Conservation (phyloP, 192 early-diverging fungal species). For the Geosiphon pyriformis region DNA sequence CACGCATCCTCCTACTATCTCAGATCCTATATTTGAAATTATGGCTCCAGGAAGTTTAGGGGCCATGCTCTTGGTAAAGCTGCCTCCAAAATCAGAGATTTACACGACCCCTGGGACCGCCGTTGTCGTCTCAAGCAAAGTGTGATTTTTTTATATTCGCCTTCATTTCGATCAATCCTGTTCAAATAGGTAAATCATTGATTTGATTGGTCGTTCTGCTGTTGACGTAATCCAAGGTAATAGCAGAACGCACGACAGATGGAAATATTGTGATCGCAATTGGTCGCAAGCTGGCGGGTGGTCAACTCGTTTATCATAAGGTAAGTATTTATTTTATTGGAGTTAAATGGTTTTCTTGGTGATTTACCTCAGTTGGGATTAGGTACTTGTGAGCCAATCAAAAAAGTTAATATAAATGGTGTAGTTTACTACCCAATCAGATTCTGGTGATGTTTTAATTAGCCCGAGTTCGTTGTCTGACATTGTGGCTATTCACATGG, state of each 20-base stretch:
- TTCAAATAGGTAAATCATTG: neutral
- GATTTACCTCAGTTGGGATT: neutral
- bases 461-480: constrained; percentile 59
- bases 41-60: constrained; percentile 42
- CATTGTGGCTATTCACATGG: constrained; percentile 54
- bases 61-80: constrained; percentile 37
- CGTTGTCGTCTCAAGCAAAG: constrained; percentile 45
- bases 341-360: neutral
- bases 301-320: constrained; percentile 39
- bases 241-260: constrained; percentile 28
- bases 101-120: constrained; percentile 48
- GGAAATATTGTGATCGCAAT: constrained; percentile 28
- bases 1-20: constrained; percentile 36
- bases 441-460: constrained; percentile 61
- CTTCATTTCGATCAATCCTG: neutral
- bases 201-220: neutral
- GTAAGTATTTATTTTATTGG: constrained; percentile 19
- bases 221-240: constrained; percentile 17
- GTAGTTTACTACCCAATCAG: constrained; percentile 50
- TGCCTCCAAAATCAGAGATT: constrained; percentile 50
- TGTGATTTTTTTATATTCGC: constrained; percentile 17
- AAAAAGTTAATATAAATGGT: neutral
- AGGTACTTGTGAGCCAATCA: neutral
- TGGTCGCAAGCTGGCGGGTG: constrained; percentile 29
- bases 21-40: constrained; percentile 51